These are phyloP conservation scores for Trichophyton rubrum DNA, from an alignment of 2,329 filamentous ascomycete species.

Conservation along the genomic window DNA sequence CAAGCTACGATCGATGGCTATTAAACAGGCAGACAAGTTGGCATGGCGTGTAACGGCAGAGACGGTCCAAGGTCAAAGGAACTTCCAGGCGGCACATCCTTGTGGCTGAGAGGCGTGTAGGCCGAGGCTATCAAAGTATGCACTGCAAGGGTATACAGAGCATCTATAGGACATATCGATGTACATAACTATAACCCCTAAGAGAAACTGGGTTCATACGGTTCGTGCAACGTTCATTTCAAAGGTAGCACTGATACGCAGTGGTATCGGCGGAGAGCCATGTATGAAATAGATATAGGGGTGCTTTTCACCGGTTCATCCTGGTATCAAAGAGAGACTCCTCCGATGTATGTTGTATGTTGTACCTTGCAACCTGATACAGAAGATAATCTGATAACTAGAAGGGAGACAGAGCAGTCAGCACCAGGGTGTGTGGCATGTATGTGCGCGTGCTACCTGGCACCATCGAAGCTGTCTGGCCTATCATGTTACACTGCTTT, in stretches of 20 bases:
- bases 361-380: neutral
- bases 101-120: neutral
- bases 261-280: neutral
- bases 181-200: neutral
- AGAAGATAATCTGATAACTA: neutral
- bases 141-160: neutral
- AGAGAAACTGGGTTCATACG: neutral
- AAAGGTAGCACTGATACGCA: neutral
- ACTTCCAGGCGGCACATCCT: neutral
- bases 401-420: neutral
- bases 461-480: neutral
- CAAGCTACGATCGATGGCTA: neutral
- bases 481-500: neutral
- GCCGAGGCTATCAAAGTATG: neutral
- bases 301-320: no score
- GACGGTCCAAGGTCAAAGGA: neutral
- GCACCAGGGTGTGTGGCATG: neutral
- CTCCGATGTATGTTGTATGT: neutral
- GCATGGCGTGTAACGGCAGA: neutral
- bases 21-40: neutral
- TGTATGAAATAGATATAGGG: neutral
- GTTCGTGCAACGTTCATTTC: neutral
- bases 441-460: constrained; percentile 1
- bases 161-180: neutral
- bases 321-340: no score